Evolutionary conservation across 1,284 basidiomycete genomes (phyloP).

Genomic region (Coniferiporia weirii): DNA sequence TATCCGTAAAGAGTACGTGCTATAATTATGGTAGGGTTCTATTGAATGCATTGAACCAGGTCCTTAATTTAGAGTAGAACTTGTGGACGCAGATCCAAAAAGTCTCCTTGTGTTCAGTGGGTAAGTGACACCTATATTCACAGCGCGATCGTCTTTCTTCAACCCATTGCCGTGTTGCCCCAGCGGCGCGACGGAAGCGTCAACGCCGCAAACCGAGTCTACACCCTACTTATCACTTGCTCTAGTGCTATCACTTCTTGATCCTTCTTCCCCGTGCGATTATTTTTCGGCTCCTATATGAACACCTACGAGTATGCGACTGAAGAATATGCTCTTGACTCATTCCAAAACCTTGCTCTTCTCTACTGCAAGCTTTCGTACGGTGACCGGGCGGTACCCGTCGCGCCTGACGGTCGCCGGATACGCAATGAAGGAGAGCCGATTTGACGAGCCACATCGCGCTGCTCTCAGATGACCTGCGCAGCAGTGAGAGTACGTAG

Average conservation of each 20-base stretch:
- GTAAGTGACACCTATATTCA: slow-evolving; percentile 37
- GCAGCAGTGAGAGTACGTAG: slow-evolving; percentile 73
- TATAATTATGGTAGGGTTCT: too few relatives aligned
- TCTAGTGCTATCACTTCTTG: slow-evolving; percentile 41
- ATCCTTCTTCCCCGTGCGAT: slow-evolving; percentile 32
- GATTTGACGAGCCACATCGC: slow-evolving; percentile 85
- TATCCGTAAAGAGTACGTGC: slow-evolving; percentile 69
- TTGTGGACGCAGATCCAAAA: slow-evolving; percentile 59
- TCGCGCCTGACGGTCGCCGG: slow-evolving; percentile 83
- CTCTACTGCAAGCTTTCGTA: slow-evolving; percentile 86
- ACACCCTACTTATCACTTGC: slow-evolving; percentile 83
- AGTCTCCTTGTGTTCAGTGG: slow-evolving; percentile 87
- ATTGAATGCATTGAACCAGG: neutral
- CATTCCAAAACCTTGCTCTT: slow-evolving; percentile 89
- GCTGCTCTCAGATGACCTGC: slow-evolving; percentile 78
- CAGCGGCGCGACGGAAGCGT: slow-evolving; percentile 81
- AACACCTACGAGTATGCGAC: slow-evolving; percentile 56
- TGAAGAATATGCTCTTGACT: slow-evolving; percentile 89
- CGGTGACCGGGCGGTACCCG: slow-evolving; percentile 83
- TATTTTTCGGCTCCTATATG: slow-evolving; percentile 12
- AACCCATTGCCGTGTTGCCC: slow-evolving; percentile 4
- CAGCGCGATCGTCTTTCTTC: neutral
- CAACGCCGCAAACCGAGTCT: slow-evolving; percentile 77
- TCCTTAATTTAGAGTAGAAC: slow-evolving; percentile 45
- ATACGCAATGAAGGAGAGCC: slow-evolving; percentile 83